These are phyloP conservation scores for Symbiodinium pilosum DNA, from an alignment of 73 alveolate species.

Conservation along the genomic window DNA sequence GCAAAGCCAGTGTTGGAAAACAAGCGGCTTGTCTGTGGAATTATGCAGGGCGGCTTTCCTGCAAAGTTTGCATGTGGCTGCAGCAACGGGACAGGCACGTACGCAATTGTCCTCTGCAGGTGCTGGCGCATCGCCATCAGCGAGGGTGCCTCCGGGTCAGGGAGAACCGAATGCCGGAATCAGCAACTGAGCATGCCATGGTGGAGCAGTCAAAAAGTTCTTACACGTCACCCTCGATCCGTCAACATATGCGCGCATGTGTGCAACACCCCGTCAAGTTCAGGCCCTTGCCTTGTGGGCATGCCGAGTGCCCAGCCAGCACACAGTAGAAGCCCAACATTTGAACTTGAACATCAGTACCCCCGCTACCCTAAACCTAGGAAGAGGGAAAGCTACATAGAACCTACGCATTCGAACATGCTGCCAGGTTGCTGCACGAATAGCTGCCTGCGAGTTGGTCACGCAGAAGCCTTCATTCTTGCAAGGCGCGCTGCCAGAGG, in stretches of 20 bases:
- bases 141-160: conserved; percentile 61
- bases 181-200: neutral
- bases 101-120: conserved; percentile 19
- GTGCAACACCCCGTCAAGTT: too few species aligned
- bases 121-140: conserved; percentile 52
- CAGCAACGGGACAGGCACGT: neutral
- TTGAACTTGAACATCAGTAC: too few species aligned
- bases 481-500: neutral
- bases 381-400: too few species aligned
- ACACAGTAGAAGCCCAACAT: too few species aligned
- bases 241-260: too few species aligned
- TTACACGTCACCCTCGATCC: too few species aligned
- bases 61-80: neutral
- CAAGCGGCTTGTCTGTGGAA: neutral
- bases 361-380: too few species aligned
- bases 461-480: neutral
- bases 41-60: neutral
- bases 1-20: too few species aligned
- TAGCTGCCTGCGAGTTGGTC: neutral
- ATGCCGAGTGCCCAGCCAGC: too few species aligned
- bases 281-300: too few species aligned
- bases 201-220: too few species aligned
- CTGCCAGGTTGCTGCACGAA: neutral
- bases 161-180: neutral
- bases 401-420: neutral